A percentile compares a stretch with the other conserved stretches of the same genome.
These are phyloP conservation scores for Orbilia oligospora DNA, from an alignment of 2,329 filamentous ascomycete species.

Conservation along the genomic window DNA sequence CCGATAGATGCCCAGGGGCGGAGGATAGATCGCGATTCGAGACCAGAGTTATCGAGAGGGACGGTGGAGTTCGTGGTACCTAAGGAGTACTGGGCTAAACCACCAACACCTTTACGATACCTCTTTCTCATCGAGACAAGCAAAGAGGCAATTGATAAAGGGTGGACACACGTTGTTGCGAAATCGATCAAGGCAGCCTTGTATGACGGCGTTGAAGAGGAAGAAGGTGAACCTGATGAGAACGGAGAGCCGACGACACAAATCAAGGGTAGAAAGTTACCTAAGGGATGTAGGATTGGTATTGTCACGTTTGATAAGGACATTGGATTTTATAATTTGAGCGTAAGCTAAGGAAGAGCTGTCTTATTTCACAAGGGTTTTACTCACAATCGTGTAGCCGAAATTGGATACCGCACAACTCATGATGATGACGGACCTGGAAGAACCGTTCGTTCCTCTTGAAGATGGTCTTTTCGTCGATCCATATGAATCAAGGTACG, in stretches of 20 bases:
- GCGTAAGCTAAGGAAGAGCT: constrained; percentile 73
- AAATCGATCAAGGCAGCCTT: constrained; percentile 87
- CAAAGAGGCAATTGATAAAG: constrained; percentile 90
- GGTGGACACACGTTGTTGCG: constrained; percentile 90
- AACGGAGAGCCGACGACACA: constrained; percentile 36
- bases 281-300: constrained; percentile 86
- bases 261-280: constrained; percentile 71
- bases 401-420: constrained; percentile 90
- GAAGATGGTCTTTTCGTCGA: constrained; percentile 95
- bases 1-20: constrained; percentile 89
- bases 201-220: constrained; percentile 77
- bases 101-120: constrained; percentile 82
- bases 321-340: constrained; percentile 97
- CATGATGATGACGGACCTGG: constrained; percentile 97
- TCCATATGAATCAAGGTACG: constrained; percentile 85
- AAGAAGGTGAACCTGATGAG: constrained; percentile 67
- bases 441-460: constrained; percentile 94
- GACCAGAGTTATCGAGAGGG: constrained; percentile 89
- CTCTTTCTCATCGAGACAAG: constrained; percentile 95
- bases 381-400: constrained; percentile 69
- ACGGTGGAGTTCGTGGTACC: constrained; percentile 97
- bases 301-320: constrained; percentile 97
- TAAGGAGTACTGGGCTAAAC: constrained; percentile 98
- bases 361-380: background rate
- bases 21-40: constrained; percentile 86